Conservation (phyloP, 495 filamentous ascomycete species). For the Xylona heveae region DNA sequence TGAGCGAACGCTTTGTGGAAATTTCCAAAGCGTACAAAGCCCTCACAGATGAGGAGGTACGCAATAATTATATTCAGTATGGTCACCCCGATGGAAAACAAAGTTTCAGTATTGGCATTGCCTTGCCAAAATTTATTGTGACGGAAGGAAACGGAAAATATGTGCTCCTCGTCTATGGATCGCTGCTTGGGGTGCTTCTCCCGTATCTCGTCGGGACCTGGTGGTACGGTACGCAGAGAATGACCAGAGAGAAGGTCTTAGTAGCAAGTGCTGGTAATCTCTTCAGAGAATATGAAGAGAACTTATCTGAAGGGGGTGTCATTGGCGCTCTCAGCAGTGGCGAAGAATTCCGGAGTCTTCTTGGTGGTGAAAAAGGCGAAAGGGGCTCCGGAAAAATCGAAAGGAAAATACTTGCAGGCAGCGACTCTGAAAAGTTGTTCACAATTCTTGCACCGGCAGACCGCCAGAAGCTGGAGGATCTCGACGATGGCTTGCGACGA, state of each 20-base stretch:
- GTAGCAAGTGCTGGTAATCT: conserved; percentile 83
- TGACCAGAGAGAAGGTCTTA: conserved; percentile 79
- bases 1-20: conserved; percentile 82
- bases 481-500: conserved; percentile 49
- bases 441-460: conserved; percentile 48
- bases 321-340: conserved; percentile 62
- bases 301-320: conserved; percentile 57
- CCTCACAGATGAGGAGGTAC: conserved; percentile 86
- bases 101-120: conserved; percentile 93
- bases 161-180: conserved; percentile 71
- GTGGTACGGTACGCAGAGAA: conserved; percentile 92
- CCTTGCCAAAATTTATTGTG: conserved; percentile 80
- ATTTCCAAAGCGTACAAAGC: conserved; percentile 94
- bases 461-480: conserved; percentile 39
- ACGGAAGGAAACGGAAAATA: conserved; percentile 91
- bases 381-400: conserved; percentile 62
- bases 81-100: conserved; percentile 97
- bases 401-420: conserved; percentile 43
- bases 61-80: conserved; percentile 89
- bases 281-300: conserved; percentile 77
- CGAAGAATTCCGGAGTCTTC: conserved; percentile 51
- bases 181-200: conserved; percentile 66
- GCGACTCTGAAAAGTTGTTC: conserved; percentile 21
- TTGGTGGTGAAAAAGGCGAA: conserved; percentile 55
- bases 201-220: conserved; percentile 89